Conservation (phyloP, 352 stramenopile genomes). For the Phytopythium mirpurense region DNA sequence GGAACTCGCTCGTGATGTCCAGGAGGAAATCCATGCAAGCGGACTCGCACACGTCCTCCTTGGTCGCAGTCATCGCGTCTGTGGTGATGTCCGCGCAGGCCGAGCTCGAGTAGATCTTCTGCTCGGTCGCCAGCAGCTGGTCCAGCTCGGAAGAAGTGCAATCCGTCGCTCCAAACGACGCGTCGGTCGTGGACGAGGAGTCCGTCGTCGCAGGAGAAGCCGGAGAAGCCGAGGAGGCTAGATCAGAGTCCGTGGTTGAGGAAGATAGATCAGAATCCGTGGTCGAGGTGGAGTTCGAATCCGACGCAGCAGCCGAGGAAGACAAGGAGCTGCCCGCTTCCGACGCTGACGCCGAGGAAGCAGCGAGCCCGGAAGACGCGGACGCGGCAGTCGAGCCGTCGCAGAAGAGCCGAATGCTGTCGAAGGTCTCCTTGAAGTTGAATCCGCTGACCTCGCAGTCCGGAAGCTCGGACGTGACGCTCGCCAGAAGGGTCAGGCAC, state of each 20-base stretch:
- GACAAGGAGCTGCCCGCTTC: neutral
- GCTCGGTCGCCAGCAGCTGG: neutral
- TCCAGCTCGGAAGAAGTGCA: neutral
- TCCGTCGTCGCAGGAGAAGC: neutral
- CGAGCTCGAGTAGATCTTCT: neutral
- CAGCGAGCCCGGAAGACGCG: neutral
- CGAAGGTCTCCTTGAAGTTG: neutral
- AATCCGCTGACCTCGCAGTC: constrained; percentile 2
- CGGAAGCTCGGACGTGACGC: neutral
- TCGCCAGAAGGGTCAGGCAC: neutral
- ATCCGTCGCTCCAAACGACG: neutral
- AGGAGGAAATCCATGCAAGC: neutral
- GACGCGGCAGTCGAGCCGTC: neutral
- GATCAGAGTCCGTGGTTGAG: no score
- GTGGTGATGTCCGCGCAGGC: neutral
- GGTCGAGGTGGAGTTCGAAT: neutral
- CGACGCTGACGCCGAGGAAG: neutral
- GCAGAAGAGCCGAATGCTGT: neutral
- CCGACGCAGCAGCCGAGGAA: neutral
- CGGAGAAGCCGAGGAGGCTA: neutral
- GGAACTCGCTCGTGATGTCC: neutral
- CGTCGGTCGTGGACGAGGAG: neutral
- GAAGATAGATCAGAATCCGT: no score
- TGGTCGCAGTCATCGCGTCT: neutral
- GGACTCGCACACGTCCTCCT: neutral